Evolutionary conservation across 108 stramenopile genomes (phyloP).

Genomic region (Cylindrotheca fusiformis): DNA sequence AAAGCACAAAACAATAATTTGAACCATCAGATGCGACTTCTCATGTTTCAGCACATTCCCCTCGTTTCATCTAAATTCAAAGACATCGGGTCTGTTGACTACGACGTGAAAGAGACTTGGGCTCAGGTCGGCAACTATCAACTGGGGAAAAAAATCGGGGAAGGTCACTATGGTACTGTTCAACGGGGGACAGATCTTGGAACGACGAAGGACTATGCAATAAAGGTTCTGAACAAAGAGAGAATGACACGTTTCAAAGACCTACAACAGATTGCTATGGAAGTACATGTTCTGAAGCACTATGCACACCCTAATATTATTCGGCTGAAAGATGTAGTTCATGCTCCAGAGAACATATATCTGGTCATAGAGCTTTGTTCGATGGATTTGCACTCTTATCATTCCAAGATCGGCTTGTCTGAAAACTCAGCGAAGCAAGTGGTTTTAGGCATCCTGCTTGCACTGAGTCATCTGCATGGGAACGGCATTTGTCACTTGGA

Average conservation of each 20-base stretch:
- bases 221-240: conserved; percentile 86
- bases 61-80: conserved; percentile 9
- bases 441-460: conserved; percentile 34
- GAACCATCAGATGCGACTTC: conserved; percentile 18
- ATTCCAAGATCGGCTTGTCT: conserved; percentile 21
- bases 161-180: conserved; percentile 50
- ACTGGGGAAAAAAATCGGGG: conserved; percentile 42
- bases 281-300: conserved; percentile 82
- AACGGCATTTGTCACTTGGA: conserved; percentile 41
- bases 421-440: conserved; percentile 22
- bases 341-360: conserved; percentile 86
- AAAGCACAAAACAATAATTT: conserved; percentile 21
- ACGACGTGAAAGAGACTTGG: conserved; percentile 10
- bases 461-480: conserved; percentile 30
- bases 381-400: conserved; percentile 34
- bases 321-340: conserved; percentile 80
- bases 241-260: conserved; percentile 87
- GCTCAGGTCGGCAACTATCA: conserved; percentile 45
- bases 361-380: conserved; percentile 70
- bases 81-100: conserved; percentile 23
- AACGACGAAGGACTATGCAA: conserved; percentile 39
- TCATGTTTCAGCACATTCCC: conserved; percentile 24
- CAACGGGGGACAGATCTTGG: conserved; percentile 21
- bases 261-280: conserved; percentile 86
- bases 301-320: conserved; percentile 85